Conservation (phyloP, 306 rosid species). For the Sesbania bispinosa region DNA sequence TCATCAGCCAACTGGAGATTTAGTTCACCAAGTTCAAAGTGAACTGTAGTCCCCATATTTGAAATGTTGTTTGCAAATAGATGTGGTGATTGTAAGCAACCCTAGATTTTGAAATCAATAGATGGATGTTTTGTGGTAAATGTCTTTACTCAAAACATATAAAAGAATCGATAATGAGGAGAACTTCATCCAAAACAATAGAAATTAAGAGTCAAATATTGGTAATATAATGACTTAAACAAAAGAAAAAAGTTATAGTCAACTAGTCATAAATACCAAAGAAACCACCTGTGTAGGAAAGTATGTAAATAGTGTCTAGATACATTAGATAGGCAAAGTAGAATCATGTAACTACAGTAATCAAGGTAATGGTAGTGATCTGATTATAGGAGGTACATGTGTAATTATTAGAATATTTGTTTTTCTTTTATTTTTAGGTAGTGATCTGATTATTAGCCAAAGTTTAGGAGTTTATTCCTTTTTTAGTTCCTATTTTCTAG, state of each 20-base stretch:
- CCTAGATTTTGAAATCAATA: slow-evolving; percentile 52
- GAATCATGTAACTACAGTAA: too few relatives aligned
- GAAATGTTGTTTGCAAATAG: slow-evolving; percentile 75
- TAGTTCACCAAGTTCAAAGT: slow-evolving; percentile 75
- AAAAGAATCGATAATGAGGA: neutral
- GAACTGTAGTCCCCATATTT: slow-evolving; percentile 63
- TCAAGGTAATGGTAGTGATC: too few relatives aligned
- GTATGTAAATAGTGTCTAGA: neutral
- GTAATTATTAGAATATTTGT: too few relatives aligned
- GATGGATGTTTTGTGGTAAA: slow-evolving; percentile 9
- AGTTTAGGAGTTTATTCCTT: neutral
- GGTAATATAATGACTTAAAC: slow-evolving; percentile 9
- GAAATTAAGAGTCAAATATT: neutral
- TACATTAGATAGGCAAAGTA: neutral
- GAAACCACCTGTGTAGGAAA: slow-evolving; percentile 2
- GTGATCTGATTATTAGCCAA: neutral
- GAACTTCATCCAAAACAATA: slow-evolving; percentile 16
- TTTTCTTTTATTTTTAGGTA: neutral
- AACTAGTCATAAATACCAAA: neutral
- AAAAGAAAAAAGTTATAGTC: neutral
- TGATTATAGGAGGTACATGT: too few relatives aligned
- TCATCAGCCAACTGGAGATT: slow-evolving; percentile 79
- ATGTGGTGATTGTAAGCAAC: slow-evolving; percentile 75
- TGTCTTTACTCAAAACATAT: slow-evolving; percentile 9
- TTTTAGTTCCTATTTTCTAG: neutral